Evolutionary conservation across 2,329 filamentous ascomycete species (phyloP).

Genomic region (Cryphonectria naterciae): DNA sequence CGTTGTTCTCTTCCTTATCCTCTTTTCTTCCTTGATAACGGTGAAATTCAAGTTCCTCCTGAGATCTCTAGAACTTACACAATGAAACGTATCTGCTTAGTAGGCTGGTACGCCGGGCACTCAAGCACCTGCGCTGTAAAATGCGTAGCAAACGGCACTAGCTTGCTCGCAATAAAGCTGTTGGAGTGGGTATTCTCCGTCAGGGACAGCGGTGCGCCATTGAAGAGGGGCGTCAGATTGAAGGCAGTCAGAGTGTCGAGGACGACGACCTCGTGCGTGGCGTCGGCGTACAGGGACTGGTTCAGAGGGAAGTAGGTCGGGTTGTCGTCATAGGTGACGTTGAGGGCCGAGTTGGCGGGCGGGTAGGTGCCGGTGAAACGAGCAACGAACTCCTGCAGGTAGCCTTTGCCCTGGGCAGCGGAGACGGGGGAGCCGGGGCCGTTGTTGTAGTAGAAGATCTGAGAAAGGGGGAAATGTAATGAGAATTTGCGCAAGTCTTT

Average conservation of each 20-base stretch:
- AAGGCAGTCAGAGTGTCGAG: conserved; percentile 39
- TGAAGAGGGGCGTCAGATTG: conserved; percentile 39
- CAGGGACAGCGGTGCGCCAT: conserved; percentile 35
- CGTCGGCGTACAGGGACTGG: conserved; percentile 47
- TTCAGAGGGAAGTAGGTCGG: conserved; percentile 47
- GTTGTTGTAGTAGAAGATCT: conserved; percentile 39
- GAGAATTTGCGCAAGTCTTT: not conserved
- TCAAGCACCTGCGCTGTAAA: conserved; percentile 41
- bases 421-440: conserved; percentile 41
- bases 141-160: conserved; percentile 40
- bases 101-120: conserved; percentile 38
- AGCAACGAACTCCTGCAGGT: conserved; percentile 40
- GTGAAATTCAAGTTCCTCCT: not conserved
- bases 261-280: conserved; percentile 47
- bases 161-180: conserved; percentile 38
- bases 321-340: conserved; percentile 43
- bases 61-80: conserved; percentile 37
- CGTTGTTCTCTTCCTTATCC: not conserved
- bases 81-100: conserved; percentile 40
- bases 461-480: conserved; percentile 25
- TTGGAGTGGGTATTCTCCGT: conserved; percentile 33
- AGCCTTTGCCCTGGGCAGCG: conserved; percentile 39
- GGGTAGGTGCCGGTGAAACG: conserved; percentile 39
- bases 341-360: conserved; percentile 36
- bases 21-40: not conserved